Evolutionary conservation across 2,329 filamentous ascomycete species (phyloP).

Genomic region (Pyrenophora seminiperda): DNA sequence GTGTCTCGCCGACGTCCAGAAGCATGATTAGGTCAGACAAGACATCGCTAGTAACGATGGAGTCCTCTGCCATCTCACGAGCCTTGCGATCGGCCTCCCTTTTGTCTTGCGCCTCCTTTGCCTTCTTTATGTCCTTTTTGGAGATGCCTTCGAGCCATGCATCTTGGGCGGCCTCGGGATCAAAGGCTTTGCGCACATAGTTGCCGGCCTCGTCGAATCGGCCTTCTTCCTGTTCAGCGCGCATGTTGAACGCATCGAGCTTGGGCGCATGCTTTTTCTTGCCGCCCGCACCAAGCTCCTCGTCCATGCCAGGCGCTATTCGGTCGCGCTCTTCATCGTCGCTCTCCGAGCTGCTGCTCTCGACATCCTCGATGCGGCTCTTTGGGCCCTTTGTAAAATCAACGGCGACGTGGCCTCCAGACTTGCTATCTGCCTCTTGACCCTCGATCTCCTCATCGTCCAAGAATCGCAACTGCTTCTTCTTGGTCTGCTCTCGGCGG

Average conservation of each 20-base stretch:
- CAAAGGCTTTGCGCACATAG: conserved; percentile 84
- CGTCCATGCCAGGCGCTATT: conserved; percentile 72
- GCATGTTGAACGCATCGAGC: conserved; percentile 95
- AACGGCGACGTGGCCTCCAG: conserved; percentile 68
- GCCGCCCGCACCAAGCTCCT: conserved; percentile 86
- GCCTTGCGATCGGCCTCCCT: conserved; percentile 76
- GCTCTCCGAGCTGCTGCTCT: conserved; percentile 62
- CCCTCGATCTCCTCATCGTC: conserved; percentile 74
- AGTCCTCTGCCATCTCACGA: conserved; percentile 75
- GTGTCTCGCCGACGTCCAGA: conserved; percentile 81
- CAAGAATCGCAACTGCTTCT: conserved; percentile 66
- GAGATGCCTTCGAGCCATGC: conserved; percentile 89
- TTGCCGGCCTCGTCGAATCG: conserved; percentile 90
- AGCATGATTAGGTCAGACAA: conserved; percentile 72
- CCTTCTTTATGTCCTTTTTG: conserved; percentile 90
- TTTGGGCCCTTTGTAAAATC: conserved; percentile 57
- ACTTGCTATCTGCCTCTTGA: conserved; percentile 74
- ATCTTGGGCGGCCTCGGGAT: conserved; percentile 90
- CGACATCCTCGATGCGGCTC: conserved; percentile 64
- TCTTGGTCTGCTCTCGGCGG: conserved; percentile 62
- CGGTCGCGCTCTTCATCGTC: conserved; percentile 70
- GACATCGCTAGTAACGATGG: conserved; percentile 72
- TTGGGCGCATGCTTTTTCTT: conserved; percentile 93
- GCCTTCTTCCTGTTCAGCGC: conserved; percentile 86
- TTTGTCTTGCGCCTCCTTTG: conserved; percentile 84